Base-by-base conservation (phyloP, 345 rosid genomes). In the Gossypium rotundifolium region DNA sequence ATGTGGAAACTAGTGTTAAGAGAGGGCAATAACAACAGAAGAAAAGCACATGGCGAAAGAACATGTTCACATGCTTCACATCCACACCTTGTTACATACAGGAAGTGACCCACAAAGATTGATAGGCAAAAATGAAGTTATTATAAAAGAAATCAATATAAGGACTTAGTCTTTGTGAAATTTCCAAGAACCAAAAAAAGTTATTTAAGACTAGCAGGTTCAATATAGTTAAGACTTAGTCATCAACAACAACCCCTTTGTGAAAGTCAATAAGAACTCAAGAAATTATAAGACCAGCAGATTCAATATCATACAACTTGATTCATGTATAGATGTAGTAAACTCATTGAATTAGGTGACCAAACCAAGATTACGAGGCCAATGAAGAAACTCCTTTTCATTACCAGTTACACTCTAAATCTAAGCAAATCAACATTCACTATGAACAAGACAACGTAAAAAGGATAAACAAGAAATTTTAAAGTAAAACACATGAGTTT, bases 381-480 rank as follows among this genome's bases (percentile, higher is more conserved):
- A 57, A 67, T 11, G 14, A 45, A 22, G 8, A 67, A 48, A 48
- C 12, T 22, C 29, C 64, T 51, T 17, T 4, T 10, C 75, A 68
- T 22, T 11, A 42, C 69, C 48, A 77, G 60, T 71, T 71, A 77
- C 76, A 70, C 72, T 71, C 46, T 44, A 51, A 57, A 79, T 84
- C 79, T 76, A 79, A 77, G 73, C 76, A 83, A 51, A 80, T 48
- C 20, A 67, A 67, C 55, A 46, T 22, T n/a, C 54, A 74, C 77
- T 80, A 87, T 83, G 81, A 80, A 80, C 85, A 83, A 88, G 74
- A 73, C 79, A 48, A 16, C 53, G 42, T 45, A 51, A 42, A 71
- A 52, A 46, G 49, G 12, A 46, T 9, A 9, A 10, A 46, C 11
- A 46, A 33, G 38, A 33, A 33, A 33, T 4, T 33, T 33, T 33